Base-by-base conservation (phyloP, 2,329 filamentous ascomycete species). In the Apiospora rasikravindrae region DNA sequence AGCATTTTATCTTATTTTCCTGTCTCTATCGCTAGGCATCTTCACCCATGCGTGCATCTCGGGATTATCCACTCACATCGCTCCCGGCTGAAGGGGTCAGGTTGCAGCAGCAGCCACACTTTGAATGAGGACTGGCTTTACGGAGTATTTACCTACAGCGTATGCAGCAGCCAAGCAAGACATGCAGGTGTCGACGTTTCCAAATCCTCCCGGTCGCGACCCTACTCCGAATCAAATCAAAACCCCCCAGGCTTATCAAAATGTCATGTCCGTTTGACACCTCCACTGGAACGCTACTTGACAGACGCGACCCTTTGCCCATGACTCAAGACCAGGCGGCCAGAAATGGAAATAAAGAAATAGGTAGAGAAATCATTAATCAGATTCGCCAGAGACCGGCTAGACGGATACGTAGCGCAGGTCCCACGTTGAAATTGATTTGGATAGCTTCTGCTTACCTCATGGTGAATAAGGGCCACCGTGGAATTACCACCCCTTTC, bases 151-250 rank as follows among this genome's bases (percentile, higher is more conserved):
- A 6, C 33, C 8, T 61, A 37, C 2, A 61, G 53, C 22, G 53
- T 33, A n/a, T 37, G 53, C 53, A 61, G 53, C 51, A 57, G 47
- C 33, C 5, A 47, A 19, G 26, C 51, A 33, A 33, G 51, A 57
- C 51, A 57, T 57, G 51, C 51, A 57, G 51, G 26, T 33, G 6
- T 37, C 33, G 53, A 61, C 53, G 53, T 61, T 37, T 61, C 53
- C 29, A 61, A 22, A 61, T 22, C 51, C 51, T 26, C 16, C 24
- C 26, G 11, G 26, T n/a, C 49, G 11, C 49, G n/a, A 51, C n/a
- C n/a, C n/a, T 24, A 33, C 51, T 16, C 24, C 24, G 10, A 29
- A 33, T 19, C 24, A 19, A 29, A 33, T 8, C 26, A 19, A 11
- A n/a, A n/a, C n/a, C n/a, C 14, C 51, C 51, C 51, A 3, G 4